Evolutionary conservation across 257 asterid species (phyloP).

Genomic region (Rubia yunnanensis): DNA sequence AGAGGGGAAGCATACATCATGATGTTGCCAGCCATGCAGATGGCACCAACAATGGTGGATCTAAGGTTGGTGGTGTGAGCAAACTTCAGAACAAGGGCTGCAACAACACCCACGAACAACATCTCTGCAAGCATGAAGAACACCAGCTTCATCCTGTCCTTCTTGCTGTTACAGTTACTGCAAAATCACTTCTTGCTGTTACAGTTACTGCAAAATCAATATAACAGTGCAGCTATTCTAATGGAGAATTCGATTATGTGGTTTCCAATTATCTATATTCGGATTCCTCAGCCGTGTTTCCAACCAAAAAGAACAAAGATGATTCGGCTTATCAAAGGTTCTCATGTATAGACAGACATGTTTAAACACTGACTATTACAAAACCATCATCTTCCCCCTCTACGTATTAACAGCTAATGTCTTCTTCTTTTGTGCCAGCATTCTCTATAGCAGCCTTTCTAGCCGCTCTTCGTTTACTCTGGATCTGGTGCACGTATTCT

Average conservation of each 20-base stretch:
- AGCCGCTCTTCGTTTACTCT: slow-evolving; percentile 62
- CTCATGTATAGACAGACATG: background rate
- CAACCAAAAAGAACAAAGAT: background rate
- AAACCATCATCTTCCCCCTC: background rate
- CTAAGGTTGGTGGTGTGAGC: slow-evolving; percentile 42
- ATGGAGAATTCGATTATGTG: background rate
- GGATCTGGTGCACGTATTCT: slow-evolving; percentile 64
- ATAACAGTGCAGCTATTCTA: background rate
- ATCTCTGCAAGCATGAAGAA: slow-evolving; percentile 32
- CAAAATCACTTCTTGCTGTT: background rate
- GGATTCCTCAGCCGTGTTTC: background rate
- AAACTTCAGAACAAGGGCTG: slow-evolving; percentile 35
- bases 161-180: no score
- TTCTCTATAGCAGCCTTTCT: slow-evolving; percentile 34
- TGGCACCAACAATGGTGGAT: slow-evolving; percentile 51
- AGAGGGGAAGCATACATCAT: slow-evolving; percentile 82
- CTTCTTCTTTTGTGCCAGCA: slow-evolving; percentile 33
- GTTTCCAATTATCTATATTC: background rate
- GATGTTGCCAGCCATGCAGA: slow-evolving; percentile 64
- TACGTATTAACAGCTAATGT: slow-evolving; percentile 36
- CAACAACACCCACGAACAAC: slow-evolving; percentile 36
- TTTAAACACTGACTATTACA: background rate
- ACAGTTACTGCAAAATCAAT: background rate
- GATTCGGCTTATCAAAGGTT: background rate
- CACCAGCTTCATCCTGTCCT: slow-evolving; percentile 32